Base-by-base conservation (phyloP, 371 early-diverging fungal genomes). In the Batrachochytrium dendrobatidis region DNA sequence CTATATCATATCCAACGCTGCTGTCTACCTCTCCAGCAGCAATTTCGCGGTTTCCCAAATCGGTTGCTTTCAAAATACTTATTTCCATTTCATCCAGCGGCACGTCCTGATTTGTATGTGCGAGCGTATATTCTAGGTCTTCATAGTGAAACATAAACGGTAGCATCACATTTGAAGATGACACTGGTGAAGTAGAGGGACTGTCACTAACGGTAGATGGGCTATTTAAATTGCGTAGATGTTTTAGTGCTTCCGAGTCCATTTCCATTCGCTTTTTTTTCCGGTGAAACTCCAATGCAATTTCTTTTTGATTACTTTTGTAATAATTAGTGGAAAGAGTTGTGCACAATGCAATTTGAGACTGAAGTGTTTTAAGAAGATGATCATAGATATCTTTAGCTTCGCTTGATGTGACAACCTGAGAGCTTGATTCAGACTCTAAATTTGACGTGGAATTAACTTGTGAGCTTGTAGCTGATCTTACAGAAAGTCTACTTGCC, bases 11-110 rank as follows among this genome's bases (percentile, higher is more conserved):
- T 1, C 68, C 57, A 0, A 87, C 86, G 68, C 74, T 85, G 1
- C 81, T 75, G 8, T 85, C 84, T n/a, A 90, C 59, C 12, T 82
- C 77, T 20, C 24, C 61, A 15, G 34, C 8, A 1, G 76, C 62
- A 0, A 84, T 75, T 34, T 82, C 86, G 51, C 80, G 65, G 2
- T 68, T 74, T 4, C 79, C 77, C 26, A 88, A 51, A 51, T 81
- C 83, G 51, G 62, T 72, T 0, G 83, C 86, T 22, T 77, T 57
- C 22, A 77, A 68, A 24, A 89, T 75, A 20, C 65, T 60, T 4
- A 90, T 67, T 51, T 86, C 83, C 73, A 86, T 68, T 56, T 88
- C 87, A 29, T 86, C 86, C 22, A 72, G 45, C 1, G 81, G 75
- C 33, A 90, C 63, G 35, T 86, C 84, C 39, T 78, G 68, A 53